phyloP scores from a whole-genome alignment of 306 rosid genomes.

The Ochetophila trinervis region DNA sequence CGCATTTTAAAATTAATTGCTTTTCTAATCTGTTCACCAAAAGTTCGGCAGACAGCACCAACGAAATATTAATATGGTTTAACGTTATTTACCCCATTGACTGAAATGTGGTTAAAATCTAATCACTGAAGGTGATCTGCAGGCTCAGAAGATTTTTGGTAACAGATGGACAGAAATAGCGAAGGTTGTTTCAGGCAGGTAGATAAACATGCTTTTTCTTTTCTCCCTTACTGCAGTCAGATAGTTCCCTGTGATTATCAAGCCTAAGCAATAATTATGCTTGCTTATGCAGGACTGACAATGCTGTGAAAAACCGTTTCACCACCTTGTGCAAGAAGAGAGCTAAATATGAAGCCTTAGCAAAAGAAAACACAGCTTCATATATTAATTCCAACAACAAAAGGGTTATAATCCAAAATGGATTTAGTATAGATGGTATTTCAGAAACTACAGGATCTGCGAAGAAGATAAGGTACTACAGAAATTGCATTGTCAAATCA shows the following conservation, averaged over 20 bases:
- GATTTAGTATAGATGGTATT: conserved; percentile 39
- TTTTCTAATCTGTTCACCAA: conserved; percentile 17
- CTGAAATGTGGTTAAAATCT: conserved; percentile 26
- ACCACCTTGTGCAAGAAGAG: conserved; percentile 96
- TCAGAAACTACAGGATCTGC: conserved; percentile 45
- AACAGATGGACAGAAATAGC: conserved; percentile 99
- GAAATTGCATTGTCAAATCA: conserved; percentile 9
- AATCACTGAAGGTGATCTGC: conserved; percentile 32
- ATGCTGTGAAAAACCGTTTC: conserved; percentile 98
- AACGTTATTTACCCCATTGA: conserved; percentile 14
- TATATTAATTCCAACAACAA: conserved; percentile 68
- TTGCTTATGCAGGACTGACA: conserved; percentile 75
- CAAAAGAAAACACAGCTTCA: conserved; percentile 72
- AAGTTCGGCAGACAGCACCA: conserved; percentile 13
- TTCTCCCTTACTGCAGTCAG: background rate
- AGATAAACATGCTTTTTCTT: conserved; percentile 23
- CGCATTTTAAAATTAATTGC: conserved; percentile 5
- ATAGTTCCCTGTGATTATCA: background rate
- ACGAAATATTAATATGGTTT: conserved; percentile 3
- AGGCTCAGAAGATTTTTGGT: conserved; percentile 97
- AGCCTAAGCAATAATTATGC: background rate
- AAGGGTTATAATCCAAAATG: conserved; percentile 53
- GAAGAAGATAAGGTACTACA: conserved; percentile 71
- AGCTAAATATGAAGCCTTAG: conserved; percentile 90
- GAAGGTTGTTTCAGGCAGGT: conserved; percentile 99